Percentiles rank a stretch among this genome's conserved stretches.
These are phyloP conservation scores for Penicillium sp. DNA, from an alignment of 2,329 filamentous ascomycete species.

Conservation along the genomic window DNA sequence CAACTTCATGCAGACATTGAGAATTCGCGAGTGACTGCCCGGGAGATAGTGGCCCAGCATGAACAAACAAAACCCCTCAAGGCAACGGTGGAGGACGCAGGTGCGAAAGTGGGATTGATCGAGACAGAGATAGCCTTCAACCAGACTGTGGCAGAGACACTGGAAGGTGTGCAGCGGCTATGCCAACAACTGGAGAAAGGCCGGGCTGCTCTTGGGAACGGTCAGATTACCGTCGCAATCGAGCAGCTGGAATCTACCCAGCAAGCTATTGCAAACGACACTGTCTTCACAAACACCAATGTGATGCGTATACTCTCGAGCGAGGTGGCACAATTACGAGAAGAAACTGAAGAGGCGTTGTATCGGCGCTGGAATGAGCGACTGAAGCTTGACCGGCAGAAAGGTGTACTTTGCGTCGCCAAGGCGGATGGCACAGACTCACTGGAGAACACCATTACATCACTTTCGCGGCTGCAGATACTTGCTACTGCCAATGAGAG, in stretches of 20 bases:
- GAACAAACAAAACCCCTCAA: slow-evolving; percentile 65
- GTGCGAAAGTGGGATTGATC: slow-evolving; percentile 54
- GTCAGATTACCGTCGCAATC: slow-evolving; percentile 49
- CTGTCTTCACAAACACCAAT: slow-evolving; percentile 36
- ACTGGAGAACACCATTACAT: slow-evolving; percentile 32
- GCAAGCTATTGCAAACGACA: slow-evolving; percentile 26
- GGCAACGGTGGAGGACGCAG: slow-evolving; percentile 61
- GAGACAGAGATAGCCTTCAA: slow-evolving; percentile 61
- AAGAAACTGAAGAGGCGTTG: slow-evolving; percentile 64
- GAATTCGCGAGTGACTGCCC: slow-evolving; percentile 72
- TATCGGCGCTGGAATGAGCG: slow-evolving; percentile 68
- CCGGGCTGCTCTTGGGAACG: slow-evolving; percentile 45
- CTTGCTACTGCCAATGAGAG: slow-evolving; percentile 30
- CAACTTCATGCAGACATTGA: slow-evolving; percentile 82
- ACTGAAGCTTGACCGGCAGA: slow-evolving; percentile 59
- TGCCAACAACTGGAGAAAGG: slow-evolving; percentile 49
- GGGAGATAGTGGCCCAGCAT: slow-evolving; percentile 74
- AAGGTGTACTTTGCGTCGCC: slow-evolving; percentile 56
- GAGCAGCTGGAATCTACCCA: slow-evolving; percentile 48
- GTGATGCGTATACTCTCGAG: slow-evolving; percentile 58
- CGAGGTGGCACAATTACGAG: slow-evolving; percentile 64
- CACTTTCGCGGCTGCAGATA: slow-evolving; percentile 33
- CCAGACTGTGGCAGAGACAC: slow-evolving; percentile 49
- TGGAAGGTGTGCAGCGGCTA: slow-evolving; percentile 53
- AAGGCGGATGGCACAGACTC: slow-evolving; percentile 43